Evolutionary conservation across 139 green algal genomes (phyloP).

Genomic region (Spirogloea muscicola): DNA sequence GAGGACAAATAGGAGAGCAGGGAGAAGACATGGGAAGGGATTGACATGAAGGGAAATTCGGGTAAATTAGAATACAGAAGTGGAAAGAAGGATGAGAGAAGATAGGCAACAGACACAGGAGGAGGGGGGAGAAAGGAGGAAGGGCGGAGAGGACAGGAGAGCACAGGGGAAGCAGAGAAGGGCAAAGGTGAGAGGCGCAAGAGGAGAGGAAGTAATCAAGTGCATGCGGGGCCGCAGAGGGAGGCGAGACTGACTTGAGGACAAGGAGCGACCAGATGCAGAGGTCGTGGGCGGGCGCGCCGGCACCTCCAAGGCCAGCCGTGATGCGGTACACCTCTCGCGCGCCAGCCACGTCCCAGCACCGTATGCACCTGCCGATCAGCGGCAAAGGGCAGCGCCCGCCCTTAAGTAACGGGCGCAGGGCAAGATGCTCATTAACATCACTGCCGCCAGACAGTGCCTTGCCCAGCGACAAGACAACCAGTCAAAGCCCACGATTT

Average conservation of each 20-base stretch:
- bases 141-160: not conserved
- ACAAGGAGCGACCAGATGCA: slow-evolving; percentile 78
- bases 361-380: slow-evolving; percentile 60
- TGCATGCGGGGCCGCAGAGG: not conserved
- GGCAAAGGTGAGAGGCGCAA: not conserved
- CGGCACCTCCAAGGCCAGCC: slow-evolving; percentile 2
- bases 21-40: no score
- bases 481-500: no score
- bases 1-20: no score
- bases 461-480: no score
- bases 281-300: slow-evolving; percentile 33
- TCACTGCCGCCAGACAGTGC: no score
- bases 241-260: slow-evolving; percentile 50
- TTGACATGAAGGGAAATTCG: no score
- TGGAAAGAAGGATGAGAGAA: not conserved
- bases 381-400: not conserved
- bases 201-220: not conserved
- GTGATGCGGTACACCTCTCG: slow-evolving; percentile 41
- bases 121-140: not conserved
- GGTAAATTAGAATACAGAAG: no score
- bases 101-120: not conserved
- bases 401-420: no score
- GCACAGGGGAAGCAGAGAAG: not conserved
- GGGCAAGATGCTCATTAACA: no score
- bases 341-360: slow-evolving; percentile 54